Evolutionary conservation across 345 rosid genomes (phyloP).

Genomic region (Populus ilicifolia): DNA sequence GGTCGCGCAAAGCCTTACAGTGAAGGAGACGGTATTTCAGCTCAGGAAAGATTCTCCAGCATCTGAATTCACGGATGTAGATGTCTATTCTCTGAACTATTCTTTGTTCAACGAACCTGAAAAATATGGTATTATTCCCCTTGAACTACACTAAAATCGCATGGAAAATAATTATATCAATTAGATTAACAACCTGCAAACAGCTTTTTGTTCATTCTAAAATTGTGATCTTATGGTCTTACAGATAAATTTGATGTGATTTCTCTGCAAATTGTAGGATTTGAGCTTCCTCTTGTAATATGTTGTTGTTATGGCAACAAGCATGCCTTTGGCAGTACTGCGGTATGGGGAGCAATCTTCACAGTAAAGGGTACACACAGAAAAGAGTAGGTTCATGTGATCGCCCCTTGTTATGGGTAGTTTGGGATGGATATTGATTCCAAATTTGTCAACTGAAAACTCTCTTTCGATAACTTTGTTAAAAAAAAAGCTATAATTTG

Average conservation of each 20-base stretch:
- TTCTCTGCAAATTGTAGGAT: neutral
- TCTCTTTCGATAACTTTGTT: too few relatives aligned
- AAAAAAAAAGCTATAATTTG: too few relatives aligned
- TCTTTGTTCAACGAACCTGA: neutral
- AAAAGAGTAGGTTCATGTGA: constrained; percentile 27
- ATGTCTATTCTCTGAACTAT: constrained; percentile 32
- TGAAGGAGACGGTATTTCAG: constrained; percentile 26
- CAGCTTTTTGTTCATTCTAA: neutral
- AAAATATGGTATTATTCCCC: neutral
- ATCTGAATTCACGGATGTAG: constrained; percentile 44
- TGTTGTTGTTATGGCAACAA: constrained; percentile 16
- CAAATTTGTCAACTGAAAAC: too few relatives aligned
- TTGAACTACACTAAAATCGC: neutral
- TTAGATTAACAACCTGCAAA: too few relatives aligned
- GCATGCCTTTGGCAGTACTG: neutral
- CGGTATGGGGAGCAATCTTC: constrained; percentile 17
- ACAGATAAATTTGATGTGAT: neutral
- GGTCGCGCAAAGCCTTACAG: constrained; percentile 50
- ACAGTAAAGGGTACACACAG: constrained; percentile 16
- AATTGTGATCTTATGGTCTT: neutral
- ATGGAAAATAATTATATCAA: neutral
- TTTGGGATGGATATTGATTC: constrained; percentile 31
- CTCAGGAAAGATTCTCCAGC: constrained; percentile 33
- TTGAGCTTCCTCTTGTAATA: constrained; percentile 12
- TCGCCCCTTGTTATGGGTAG: constrained; percentile 20